phyloP scores from a whole-genome alignment of 495 filamentous ascomycete species.

The Tuber melanosporum region DNA sequence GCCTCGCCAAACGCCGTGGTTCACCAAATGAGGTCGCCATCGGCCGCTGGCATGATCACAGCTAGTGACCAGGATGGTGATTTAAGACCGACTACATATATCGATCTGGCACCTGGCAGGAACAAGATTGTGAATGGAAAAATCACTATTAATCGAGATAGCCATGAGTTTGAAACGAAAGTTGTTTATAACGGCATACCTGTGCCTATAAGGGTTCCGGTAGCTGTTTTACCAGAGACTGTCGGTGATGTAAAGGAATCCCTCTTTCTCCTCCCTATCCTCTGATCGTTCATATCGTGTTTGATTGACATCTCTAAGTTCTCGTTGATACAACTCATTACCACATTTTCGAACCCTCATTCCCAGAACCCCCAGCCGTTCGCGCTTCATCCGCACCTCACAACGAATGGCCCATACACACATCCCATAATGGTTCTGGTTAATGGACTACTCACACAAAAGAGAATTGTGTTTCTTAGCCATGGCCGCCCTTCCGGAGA shows the following conservation, averaged over 20 bases:
- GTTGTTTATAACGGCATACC: conserved; percentile 93
- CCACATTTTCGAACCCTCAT: conserved; percentile 80
- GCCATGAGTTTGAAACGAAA: conserved; percentile 91
- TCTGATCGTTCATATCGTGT: conserved; percentile 2
- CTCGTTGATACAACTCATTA: conserved; percentile 91
- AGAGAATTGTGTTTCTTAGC: conserved; percentile 90
- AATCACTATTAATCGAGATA: conserved; percentile 58
- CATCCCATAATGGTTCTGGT: conserved; percentile 71
- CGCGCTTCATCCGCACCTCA: conserved; percentile 81
- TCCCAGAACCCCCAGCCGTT: conserved; percentile 77
- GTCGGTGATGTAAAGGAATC: conserved; percentile 61
- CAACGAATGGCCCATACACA: conserved; percentile 74
- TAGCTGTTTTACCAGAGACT: conserved; percentile 85
- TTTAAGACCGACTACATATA: conserved; percentile 35
- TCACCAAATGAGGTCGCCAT: conserved; percentile 49
- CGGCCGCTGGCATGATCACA: conserved; percentile 25
- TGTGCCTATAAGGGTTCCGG: conserved; percentile 91
- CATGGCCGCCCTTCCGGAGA: conserved; percentile 90
- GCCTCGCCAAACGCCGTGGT: conserved; percentile 45
- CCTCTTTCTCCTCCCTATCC: neutral
- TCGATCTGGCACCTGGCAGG: conserved; percentile 36
- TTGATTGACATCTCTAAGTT: conserved; percentile 49
- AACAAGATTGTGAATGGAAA: conserved; percentile 36
- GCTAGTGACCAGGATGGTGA: conserved; percentile 33
- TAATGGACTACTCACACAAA: conserved; percentile 87